Evolutionary conservation across 2,329 filamentous ascomycete genomes (phyloP).

Genomic region (Neofusicoccum sp.): DNA sequence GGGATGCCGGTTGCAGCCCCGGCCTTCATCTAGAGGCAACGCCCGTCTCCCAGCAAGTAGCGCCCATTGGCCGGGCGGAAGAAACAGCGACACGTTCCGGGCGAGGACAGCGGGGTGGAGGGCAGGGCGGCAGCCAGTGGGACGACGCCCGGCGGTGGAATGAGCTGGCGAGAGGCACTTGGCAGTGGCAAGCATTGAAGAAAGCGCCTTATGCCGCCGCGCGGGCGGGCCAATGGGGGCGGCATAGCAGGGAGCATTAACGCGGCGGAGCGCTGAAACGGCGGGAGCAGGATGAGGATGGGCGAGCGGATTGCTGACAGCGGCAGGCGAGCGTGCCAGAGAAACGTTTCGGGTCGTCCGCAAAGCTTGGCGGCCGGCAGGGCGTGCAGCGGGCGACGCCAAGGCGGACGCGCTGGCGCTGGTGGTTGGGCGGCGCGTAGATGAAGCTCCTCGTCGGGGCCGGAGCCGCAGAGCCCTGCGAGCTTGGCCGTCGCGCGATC

Average conservation of each 20-base stretch:
- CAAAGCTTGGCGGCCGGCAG: slow-evolving; percentile 4
- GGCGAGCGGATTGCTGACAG: neutral
- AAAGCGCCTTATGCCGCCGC: neutral
- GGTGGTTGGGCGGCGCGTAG: neutral
- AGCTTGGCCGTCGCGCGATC: neutral
- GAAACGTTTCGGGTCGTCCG: slow-evolving; percentile 8
- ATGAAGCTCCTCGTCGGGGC: slow-evolving; percentile 1
- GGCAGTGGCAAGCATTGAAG: neutral
- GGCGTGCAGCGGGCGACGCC: neutral
- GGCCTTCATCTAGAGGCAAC: no score
- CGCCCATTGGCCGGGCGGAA: slow-evolving; percentile 12
- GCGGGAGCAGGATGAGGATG: neutral
- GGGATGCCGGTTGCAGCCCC: no score
- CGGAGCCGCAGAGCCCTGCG: neutral
- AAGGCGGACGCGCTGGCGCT: neutral
- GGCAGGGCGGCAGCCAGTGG: no score
- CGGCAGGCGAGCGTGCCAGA: slow-evolving; percentile 1
- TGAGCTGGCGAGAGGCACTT: neutral
- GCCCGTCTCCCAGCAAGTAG: neutral
- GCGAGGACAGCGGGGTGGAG: no score
- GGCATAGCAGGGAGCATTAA: neutral
- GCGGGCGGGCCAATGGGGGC: neutral
- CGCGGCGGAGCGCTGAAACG: neutral
- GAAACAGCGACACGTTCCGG: no score
- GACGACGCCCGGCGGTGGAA: no score